phyloP scores from a whole-genome alignment of 495 filamentous ascomycete species.

The Penicillium canariense region DNA sequence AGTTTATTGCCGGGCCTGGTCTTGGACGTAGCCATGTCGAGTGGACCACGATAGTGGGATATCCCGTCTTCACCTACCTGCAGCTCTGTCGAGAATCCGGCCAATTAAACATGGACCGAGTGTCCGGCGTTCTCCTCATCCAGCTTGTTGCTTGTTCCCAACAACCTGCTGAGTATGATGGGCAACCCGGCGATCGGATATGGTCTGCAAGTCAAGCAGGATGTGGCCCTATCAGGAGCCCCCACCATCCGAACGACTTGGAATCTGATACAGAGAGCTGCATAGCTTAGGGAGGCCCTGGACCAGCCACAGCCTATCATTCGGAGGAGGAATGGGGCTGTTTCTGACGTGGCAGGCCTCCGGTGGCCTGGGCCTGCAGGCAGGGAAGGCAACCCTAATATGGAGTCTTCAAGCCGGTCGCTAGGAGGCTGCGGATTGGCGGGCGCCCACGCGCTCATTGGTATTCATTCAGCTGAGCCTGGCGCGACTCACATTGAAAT shows the following conservation, averaged over 20 bases:
- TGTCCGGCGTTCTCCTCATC: constrained; percentile 4
- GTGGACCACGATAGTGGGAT: constrained; percentile 1
- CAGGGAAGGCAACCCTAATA: constrained; percentile 13
- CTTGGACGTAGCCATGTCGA: background rate
- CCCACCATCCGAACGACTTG: background rate
- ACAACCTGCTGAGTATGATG: constrained; percentile 13
- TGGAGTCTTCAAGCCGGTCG: constrained; percentile 13
- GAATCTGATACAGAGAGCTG: constrained; percentile 27
- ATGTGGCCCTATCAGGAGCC: constrained; percentile 20
- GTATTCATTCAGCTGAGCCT: constrained; percentile 14
- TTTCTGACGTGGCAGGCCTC: constrained; percentile 33
- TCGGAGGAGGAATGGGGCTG: constrained; percentile 12
- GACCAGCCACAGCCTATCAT: constrained; percentile 17
- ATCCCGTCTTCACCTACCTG: constrained; percentile 7
- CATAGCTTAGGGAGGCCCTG: constrained; percentile 8
- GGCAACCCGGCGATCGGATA: constrained; percentile 8
- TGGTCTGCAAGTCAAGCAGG: constrained; percentile 13
- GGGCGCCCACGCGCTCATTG: background rate
- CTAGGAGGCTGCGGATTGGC: constrained; percentile 9
- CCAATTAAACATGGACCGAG: constrained; percentile 16
- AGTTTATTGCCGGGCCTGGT: too few species aligned
- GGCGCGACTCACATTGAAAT: background rate
- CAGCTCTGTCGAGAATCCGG: constrained; percentile 8
- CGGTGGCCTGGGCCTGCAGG: constrained; percentile 10
- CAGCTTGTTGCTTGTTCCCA: constrained; percentile 1